Evolutionary conservation across 2,329 filamentous ascomycete genomes (phyloP).

Genomic region (Exophiala xenobiotica): DNA sequence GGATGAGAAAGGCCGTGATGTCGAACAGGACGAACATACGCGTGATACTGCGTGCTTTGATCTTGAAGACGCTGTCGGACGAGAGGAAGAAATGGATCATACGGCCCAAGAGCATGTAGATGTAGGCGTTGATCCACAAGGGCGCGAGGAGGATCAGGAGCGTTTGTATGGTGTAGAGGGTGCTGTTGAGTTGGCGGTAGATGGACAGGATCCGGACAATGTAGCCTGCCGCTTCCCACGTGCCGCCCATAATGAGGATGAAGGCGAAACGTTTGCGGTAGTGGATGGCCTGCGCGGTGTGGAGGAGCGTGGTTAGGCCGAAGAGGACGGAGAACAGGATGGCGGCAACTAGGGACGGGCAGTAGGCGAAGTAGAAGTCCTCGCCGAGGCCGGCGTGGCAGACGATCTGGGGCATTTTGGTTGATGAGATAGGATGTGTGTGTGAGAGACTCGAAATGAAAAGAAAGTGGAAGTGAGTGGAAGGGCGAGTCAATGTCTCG

Average conservation of each 20-base stretch:
- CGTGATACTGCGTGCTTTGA: conserved; percentile 41
- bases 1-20: conserved; percentile 47
- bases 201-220: conserved; percentile 33
- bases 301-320: conserved; percentile 34
- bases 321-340: conserved; percentile 40
- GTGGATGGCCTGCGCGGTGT: conserved; percentile 39
- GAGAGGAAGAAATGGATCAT: conserved; percentile 48
- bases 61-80: conserved; percentile 37
- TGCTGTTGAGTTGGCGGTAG: conserved; percentile 14
- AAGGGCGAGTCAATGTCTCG: no score
- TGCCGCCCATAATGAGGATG: conserved; percentile 46
- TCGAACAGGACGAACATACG: conserved; percentile 45
- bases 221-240: conserved; percentile 47
- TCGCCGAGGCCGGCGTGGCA: not conserved
- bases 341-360: conserved; percentile 40
- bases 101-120: conserved; percentile 48
- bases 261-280: conserved; percentile 43
- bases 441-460: no score
- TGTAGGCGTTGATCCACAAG: conserved; percentile 51
- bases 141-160: conserved; percentile 48
- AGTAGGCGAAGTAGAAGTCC: conserved; percentile 29
- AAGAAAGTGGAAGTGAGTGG: no score
- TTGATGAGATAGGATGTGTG: not conserved
- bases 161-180: conserved; percentile 35
- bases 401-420: not conserved